A percentile compares a stretch with the other conserved stretches of the same genome.
phyloP scores from a whole-genome alignment of 192 early-diverging fungal species.

The Podila horticola region DNA sequence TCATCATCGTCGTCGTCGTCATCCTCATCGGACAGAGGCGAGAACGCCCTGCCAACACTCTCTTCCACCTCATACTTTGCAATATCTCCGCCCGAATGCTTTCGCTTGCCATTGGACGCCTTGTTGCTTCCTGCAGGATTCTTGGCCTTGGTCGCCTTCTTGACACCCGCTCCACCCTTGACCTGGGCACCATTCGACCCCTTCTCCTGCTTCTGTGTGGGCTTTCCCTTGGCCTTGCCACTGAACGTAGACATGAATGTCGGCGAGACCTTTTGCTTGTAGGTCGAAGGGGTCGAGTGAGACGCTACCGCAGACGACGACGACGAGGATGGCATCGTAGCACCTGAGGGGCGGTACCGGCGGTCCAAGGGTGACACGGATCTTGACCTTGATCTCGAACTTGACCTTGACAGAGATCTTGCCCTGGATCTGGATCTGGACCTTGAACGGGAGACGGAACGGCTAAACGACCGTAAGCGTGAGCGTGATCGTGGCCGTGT shows the following conservation, averaged over 20 bases:
- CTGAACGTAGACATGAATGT: background rate
- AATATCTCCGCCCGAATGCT: no score
- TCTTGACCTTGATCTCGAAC: conserved; percentile 9
- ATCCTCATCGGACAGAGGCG: no score
- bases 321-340: background rate
- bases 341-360: background rate
- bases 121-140: no score
- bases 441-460: background rate
- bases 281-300: no score
- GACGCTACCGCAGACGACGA: background rate
- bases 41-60: no score
- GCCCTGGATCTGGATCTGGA: conserved; percentile 4
- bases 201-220: background rate
- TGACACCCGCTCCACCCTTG: no score
- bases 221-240: background rate
- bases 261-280: background rate
- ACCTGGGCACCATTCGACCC: background rate
- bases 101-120: no score
- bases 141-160: no score
- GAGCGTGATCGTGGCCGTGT: background rate
- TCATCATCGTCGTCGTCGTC: no score
- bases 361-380: background rate
- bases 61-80: no score
- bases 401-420: conserved; percentile 2
- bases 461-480: background rate